Evolutionary conservation across 305 asterid genomes (phyloP).

Genomic region (Fraxinus nigra): DNA sequence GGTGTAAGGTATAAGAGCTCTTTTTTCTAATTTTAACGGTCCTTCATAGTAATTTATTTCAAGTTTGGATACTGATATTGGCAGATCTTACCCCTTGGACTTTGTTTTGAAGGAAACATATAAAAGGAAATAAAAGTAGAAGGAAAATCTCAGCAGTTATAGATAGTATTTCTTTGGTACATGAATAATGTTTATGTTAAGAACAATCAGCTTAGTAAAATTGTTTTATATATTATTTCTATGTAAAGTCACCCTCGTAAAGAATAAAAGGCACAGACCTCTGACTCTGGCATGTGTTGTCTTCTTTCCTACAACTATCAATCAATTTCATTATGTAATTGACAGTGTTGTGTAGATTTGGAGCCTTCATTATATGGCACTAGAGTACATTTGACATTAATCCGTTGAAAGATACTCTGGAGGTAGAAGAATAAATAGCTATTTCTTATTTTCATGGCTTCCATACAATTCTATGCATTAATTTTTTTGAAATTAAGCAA

Average conservation of each 20-base stretch:
- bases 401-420: background rate
- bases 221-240: background rate
- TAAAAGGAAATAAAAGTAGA: background rate
- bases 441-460: background rate
- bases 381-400: background rate
- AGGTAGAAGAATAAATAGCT: background rate
- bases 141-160: slow-evolving; percentile 1
- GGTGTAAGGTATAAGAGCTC: background rate
- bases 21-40: background rate
- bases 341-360: background rate
- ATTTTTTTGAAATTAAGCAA: background rate
- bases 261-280: background rate
- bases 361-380: background rate
- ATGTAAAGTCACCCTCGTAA: background rate
- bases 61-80: background rate
- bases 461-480: background rate
- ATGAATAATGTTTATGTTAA: background rate
- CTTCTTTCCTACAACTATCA: background rate
- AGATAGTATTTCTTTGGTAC: background rate
- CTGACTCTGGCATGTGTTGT: background rate
- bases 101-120: background rate
- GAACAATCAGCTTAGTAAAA: background rate
- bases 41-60: background rate
- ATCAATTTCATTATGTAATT: background rate
- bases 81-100: background rate